phyloP scores from a whole-genome alignment of 2,329 filamentous ascomycete genomes.

The Beauveria rudraprayagi region DNA sequence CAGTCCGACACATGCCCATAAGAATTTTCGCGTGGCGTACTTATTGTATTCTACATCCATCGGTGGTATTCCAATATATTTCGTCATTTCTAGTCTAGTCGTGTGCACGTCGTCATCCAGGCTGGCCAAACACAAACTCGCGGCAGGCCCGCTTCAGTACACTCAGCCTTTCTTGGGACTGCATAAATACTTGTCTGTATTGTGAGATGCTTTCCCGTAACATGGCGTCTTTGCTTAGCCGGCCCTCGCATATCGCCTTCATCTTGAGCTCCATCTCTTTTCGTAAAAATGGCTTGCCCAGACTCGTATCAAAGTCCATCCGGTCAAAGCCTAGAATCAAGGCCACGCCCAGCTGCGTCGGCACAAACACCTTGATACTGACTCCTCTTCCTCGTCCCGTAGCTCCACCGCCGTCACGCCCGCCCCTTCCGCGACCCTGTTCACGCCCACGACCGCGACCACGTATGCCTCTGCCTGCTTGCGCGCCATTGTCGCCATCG shows the following conservation, averaged over 20 bases:
- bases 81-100: neutral
- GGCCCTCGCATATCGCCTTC: constrained; percentile 92
- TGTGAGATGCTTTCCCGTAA: constrained; percentile 76
- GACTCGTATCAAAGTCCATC: constrained; percentile 84
- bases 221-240: constrained; percentile 64
- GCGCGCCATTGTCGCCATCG: neutral
- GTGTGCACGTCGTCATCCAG: neutral
- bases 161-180: constrained; percentile 69
- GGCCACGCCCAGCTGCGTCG: constrained; percentile 82
- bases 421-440: constrained; percentile 26
- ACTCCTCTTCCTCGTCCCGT: constrained; percentile 36
- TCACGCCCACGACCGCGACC: constrained; percentile 40
- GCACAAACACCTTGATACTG: constrained; percentile 77
- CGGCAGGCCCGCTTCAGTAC: constrained; percentile 39
- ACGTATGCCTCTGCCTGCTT: constrained; percentile 32
- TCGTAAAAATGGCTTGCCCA: constrained; percentile 90
- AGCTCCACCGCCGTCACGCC: constrained; percentile 34
- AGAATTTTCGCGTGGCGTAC: neutral
- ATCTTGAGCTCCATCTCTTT: constrained; percentile 98
- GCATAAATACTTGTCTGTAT: constrained; percentile 79
- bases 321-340: constrained; percentile 91
- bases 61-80: neutral
- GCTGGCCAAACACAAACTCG: constrained; percentile 28
- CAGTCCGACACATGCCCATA: neutral
- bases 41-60: neutral